phyloP scores from a whole-genome alignment of 106 monocot species.

The Alisma plantagoaquatica region DNA sequence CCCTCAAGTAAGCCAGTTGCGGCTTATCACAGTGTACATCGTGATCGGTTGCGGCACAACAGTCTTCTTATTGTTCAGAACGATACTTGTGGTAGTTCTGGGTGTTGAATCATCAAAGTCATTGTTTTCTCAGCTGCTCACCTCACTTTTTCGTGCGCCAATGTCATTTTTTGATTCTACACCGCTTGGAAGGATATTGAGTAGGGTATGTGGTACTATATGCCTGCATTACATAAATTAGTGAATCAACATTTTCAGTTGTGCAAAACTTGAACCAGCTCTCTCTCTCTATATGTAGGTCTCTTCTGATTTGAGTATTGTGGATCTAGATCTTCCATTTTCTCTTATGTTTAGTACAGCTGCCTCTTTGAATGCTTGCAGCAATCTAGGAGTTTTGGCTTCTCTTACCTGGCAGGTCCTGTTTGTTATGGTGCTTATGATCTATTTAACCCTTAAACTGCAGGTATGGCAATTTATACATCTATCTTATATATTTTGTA shows the following conservation, averaged over 20 bases:
- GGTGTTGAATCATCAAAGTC: constrained; percentile 79
- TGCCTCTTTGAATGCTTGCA: constrained; percentile 59
- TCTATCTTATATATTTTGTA: background rate
- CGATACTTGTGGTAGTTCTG: constrained; percentile 45
- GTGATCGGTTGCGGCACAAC: constrained; percentile 46
- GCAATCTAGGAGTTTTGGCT: constrained; percentile 75
- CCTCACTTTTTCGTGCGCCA: constrained; percentile 80
- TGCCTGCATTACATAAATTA: background rate
- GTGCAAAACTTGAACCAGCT: background rate
- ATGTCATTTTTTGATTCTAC: constrained; percentile 96
- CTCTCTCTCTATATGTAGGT: constrained; percentile 40
- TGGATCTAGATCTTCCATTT: constrained; percentile 95
- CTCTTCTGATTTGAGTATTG: constrained; percentile 82
- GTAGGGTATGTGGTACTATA: constrained; percentile 43
- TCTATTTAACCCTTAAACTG: constrained; percentile 45
- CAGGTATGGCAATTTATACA: constrained; percentile 37
- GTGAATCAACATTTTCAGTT: background rate
- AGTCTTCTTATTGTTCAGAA: constrained; percentile 57
- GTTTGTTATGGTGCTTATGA: constrained; percentile 59
- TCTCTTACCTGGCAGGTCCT: constrained; percentile 78
- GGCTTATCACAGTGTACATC: constrained; percentile 61
- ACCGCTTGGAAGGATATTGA: constrained; percentile 87
- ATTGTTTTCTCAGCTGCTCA: constrained; percentile 68
- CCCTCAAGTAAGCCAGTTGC: constrained; percentile 54
- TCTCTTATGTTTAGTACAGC: constrained; percentile 43